A percentile compares a stretch with the other conserved stretches of the same genome.
Conservation (phyloP, 2,329 filamentous ascomycete genomes). For the Arthrinium phaeospermum region DNA sequence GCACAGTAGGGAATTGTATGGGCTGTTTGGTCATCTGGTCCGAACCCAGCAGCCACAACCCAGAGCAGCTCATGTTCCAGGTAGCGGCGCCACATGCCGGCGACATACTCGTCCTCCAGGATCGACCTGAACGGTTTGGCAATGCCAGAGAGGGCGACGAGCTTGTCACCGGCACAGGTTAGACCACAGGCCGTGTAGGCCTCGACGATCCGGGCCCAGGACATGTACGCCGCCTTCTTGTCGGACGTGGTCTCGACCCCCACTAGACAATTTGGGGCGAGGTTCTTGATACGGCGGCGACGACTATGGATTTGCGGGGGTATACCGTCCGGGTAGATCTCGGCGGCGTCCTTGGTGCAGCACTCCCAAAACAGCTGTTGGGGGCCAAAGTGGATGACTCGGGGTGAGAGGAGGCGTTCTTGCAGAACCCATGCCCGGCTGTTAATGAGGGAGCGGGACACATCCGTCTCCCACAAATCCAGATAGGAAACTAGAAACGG, state of each 20-base stretch:
- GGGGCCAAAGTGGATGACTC: neutral
- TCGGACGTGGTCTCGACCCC: neutral
- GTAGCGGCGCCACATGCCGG: neutral
- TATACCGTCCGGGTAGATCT: neutral
- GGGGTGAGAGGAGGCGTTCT: neutral
- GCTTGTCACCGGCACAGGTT: neutral
- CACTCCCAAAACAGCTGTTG: slow-evolving; percentile 7
- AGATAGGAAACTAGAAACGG: neutral
- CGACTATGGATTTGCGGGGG: neutral
- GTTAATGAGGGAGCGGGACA: neutral
- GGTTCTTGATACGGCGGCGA: neutral
- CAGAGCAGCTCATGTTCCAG: neutral
- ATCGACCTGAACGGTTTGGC: neutral
- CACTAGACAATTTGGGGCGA: neutral
- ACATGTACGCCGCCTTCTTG: neutral
- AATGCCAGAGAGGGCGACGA: neutral
- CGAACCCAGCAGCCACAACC: accelerated
- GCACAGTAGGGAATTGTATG: neutral
- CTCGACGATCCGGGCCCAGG: neutral
- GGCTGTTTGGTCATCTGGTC: neutral
- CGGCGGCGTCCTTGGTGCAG: neutral
- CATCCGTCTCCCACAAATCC: neutral
- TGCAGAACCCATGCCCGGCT: neutral
- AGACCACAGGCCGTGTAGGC: neutral
- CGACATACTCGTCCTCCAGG: neutral